Evolutionary conservation across 345 rosid species (phyloP), one percentile per base, ranked within the genome.

Genomic region (Cardamine resedifolia): DNA sequence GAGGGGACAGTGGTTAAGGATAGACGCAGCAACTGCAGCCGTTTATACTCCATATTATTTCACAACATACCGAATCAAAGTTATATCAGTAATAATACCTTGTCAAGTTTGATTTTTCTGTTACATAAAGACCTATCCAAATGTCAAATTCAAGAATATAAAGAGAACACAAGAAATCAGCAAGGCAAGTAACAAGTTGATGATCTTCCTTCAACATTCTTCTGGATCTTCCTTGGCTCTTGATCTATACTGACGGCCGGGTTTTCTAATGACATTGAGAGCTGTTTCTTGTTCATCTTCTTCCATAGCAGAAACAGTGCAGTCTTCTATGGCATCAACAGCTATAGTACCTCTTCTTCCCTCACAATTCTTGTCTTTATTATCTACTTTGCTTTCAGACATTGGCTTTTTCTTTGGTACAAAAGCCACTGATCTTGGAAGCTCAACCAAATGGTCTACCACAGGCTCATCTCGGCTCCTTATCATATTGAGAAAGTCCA

Each of bases 211-310:
- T n/a, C n/a, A 70, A 48, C 39, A 48, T 15, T 80, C 81, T 58
- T 85, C 86, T n/a, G 48, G 16, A 65, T 82, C 87, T 28, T 60
- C 66, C 51, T 19, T 76, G 51, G 77, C 71, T 77, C 80, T 92
- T 61, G 60, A 26, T 44, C 98, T 77, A 81, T 92, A 92, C 65
- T 75, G 84, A 11, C 96, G 86, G 16, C 79, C 79, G 11, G 82
- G 52, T 82, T 67, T 85, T 41, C 58, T 74, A 0, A 2, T 19
- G 6, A 39, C 67, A 47, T 50, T 70, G 34, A 51, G 23, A n/a
- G 18, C 66, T 53, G 75, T 49, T 66, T 83, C 88, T 4, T 78
- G 77, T 65, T 84, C 83, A 72, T 88, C 96, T 83, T 90, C 96
- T 44, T 86, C 91, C 93, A 88, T 85, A 19, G 86, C 83, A 69